These are phyloP conservation scores for Extremus antarcticus DNA, from an alignment of 495 filamentous ascomycete species.

Conservation along the genomic window DNA sequence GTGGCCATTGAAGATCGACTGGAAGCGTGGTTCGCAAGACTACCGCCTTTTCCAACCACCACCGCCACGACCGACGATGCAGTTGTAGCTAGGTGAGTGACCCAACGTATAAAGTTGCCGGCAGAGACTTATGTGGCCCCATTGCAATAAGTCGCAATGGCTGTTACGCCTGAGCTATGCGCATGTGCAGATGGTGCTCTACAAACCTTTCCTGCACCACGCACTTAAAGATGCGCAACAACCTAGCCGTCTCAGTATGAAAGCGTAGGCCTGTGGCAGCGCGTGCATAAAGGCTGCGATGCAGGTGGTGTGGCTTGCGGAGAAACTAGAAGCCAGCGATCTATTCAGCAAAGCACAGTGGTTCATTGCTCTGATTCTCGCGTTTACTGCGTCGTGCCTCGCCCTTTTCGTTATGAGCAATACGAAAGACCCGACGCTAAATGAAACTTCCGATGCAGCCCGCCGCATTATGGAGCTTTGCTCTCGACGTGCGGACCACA, in stretches of 20 bases:
- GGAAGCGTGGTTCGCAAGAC: slow-evolving; percentile 2
- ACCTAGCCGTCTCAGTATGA: background rate
- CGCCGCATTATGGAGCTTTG: slow-evolving; percentile 6
- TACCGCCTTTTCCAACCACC: background rate
- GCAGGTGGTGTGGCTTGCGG: slow-evolving; percentile 13
- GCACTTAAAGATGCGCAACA: background rate
- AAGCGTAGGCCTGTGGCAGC: slow-evolving; percentile 13
- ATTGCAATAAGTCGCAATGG: slow-evolving; percentile 10
- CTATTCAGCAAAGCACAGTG: slow-evolving; percentile 5
- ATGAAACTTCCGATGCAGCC: slow-evolving; percentile 9
- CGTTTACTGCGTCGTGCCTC: slow-evolving; percentile 4
- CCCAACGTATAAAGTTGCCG: too few relatives aligned
- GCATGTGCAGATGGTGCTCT: slow-evolving; percentile 14
- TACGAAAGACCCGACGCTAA: background rate
- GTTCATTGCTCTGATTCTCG: slow-evolving; percentile 9
- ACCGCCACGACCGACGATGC: background rate
- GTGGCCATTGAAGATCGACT: slow-evolving; percentile 5
- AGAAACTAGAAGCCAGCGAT: slow-evolving; percentile 2
- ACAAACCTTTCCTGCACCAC: slow-evolving; percentile 14
- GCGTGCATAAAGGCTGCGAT: slow-evolving; percentile 14
- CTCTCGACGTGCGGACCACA: background rate
- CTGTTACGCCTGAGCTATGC: slow-evolving; percentile 4
- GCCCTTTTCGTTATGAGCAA: slow-evolving; percentile 8
- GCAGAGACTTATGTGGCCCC: too few relatives aligned
- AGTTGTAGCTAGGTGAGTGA: background rate